Conservation (phyloP, 805 yeast genomes). For the Barnettozyma botsteinii region DNA sequence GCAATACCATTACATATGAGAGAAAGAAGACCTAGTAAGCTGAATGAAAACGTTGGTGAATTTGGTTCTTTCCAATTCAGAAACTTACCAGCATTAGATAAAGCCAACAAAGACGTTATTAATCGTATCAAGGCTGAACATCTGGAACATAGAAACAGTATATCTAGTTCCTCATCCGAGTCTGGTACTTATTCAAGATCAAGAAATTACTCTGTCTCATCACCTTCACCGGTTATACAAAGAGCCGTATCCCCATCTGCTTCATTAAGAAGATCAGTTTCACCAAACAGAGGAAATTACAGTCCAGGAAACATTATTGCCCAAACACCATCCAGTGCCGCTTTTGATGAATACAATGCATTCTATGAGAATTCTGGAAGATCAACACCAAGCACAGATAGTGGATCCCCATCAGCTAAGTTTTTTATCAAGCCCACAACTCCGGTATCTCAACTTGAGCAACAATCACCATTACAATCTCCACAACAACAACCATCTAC, state of each 20-base stretch:
- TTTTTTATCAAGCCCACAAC: constrained; percentile 19
- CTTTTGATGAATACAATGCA: constrained; percentile 26
- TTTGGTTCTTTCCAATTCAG: constrained; percentile 93
- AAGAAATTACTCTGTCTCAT: constrained; percentile 26
- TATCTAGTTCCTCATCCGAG: constrained; percentile 33
- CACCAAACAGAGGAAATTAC: constrained; percentile 27
- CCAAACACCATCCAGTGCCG: constrained; percentile 17
- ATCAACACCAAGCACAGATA: constrained; percentile 30
- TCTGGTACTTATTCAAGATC: constrained; percentile 21
- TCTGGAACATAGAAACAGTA: constrained; percentile 37
- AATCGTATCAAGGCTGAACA: constrained; percentile 83
- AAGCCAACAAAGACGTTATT: constrained; percentile 89
- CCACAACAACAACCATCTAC: background rate
- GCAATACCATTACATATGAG: constrained; percentile 52
- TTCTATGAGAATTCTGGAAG: constrained; percentile 27
- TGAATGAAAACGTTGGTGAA: constrained; percentile 59
- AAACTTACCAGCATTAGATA: constrained; percentile 83
- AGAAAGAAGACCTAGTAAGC: constrained; percentile 67
- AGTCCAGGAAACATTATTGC: constrained; percentile 12
- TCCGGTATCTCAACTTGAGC: constrained; percentile 13
- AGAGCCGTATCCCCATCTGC: constrained; percentile 42
- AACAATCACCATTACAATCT: constrained; percentile 2
- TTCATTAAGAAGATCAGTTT: constrained; percentile 26
- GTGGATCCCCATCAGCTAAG: constrained; percentile 24
- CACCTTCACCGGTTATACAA: constrained; percentile 35